These are phyloP conservation scores for Emericellopsis cladophorae DNA, from an alignment of 2,329 filamentous ascomycete species.

Conservation along the genomic window DNA sequence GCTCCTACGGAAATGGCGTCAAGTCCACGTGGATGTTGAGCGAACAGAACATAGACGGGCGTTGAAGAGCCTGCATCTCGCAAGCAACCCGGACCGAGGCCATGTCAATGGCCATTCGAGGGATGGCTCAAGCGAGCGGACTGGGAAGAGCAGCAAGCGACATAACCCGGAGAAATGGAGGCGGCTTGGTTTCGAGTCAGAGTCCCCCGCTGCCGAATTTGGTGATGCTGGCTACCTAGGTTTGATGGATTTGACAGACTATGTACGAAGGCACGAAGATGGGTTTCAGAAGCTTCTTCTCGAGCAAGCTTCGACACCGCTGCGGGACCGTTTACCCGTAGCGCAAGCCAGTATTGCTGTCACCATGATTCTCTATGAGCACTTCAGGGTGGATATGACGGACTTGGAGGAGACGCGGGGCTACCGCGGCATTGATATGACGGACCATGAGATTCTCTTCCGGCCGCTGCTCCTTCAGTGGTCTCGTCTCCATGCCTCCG, in stretches of 20 bases:
- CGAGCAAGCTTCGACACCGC: slow-evolving; percentile 68
- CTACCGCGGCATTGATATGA: slow-evolving; percentile 61
- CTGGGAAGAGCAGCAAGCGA: slow-evolving; percentile 49
- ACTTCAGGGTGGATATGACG: slow-evolving; percentile 84
- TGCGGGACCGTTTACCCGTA: slow-evolving; percentile 69
- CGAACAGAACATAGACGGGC: slow-evolving; percentile 78
- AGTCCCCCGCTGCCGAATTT: slow-evolving; percentile 80
- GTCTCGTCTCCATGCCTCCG: slow-evolving; percentile 78
- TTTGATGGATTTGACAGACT: slow-evolving; percentile 96
- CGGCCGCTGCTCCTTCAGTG: slow-evolving; percentile 82
- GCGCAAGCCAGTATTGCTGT: slow-evolving; percentile 77
- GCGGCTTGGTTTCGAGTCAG: slow-evolving; percentile 79
- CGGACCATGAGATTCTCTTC: slow-evolving; percentile 78
- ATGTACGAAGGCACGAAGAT: slow-evolving; percentile 83
- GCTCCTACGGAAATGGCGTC: slow-evolving; percentile 75
- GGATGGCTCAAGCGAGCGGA: slow-evolving; percentile 20
- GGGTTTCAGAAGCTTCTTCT: slow-evolving; percentile 83
- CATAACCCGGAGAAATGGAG: slow-evolving; percentile 91
- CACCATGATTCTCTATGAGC: slow-evolving; percentile 81
- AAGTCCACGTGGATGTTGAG: slow-evolving; percentile 74
- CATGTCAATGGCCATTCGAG: slow-evolving; percentile 23
- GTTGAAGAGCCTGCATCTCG: slow-evolving; percentile 73
- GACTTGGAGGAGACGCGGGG: slow-evolving; percentile 68
- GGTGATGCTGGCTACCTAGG: slow-evolving; percentile 77
- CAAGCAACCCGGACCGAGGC: slow-evolving; percentile 56